Conservation (phyloP, 163 green algal species). For the Scenedesmus sp. region DNA sequence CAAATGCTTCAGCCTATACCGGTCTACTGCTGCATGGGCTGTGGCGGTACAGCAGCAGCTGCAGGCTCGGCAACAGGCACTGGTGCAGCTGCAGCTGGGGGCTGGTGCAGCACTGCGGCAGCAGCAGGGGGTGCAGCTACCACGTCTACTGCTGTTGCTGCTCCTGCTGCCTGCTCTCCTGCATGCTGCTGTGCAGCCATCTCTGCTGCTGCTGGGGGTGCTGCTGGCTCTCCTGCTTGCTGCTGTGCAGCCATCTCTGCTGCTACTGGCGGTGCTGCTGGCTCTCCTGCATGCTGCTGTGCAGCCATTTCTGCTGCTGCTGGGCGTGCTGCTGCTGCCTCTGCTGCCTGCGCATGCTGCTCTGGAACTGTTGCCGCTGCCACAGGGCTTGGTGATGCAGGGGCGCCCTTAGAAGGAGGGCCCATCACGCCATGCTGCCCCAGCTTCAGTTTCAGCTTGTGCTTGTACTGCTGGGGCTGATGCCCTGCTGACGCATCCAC, state of each 20-base stretch:
- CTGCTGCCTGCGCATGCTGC: constrained; percentile 13
- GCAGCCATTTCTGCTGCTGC: constrained; percentile 7
- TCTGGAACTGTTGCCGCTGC: neutral
- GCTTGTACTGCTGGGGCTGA: constrained; percentile 28
- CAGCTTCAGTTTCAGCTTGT: constrained; percentile 26
- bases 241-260: neutral
- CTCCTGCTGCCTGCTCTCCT: neutral
- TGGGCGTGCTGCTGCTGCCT: constrained; percentile 20
- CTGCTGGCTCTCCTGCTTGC: constrained; percentile 41
- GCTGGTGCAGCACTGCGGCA: neutral
- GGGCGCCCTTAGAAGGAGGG: neutral
- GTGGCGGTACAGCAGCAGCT: neutral
- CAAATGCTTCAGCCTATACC: neutral
- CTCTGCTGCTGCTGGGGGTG: neutral
- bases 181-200: neutral
- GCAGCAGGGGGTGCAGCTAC: neutral
- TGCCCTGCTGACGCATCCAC: neutral
- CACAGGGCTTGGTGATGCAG: neutral
- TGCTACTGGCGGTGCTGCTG: neutral
- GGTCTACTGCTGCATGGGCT: neutral
- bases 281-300: neutral
- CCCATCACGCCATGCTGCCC: neutral
- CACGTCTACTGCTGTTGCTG: neutral
- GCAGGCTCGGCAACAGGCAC: neutral
- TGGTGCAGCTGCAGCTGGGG: neutral